Percentiles rank a stretch among this genome's conserved stretches.
Evolutionary conservation across 129 eudicot species (phyloP).

Genomic region (Helichrysum umbraculigerum): DNA sequence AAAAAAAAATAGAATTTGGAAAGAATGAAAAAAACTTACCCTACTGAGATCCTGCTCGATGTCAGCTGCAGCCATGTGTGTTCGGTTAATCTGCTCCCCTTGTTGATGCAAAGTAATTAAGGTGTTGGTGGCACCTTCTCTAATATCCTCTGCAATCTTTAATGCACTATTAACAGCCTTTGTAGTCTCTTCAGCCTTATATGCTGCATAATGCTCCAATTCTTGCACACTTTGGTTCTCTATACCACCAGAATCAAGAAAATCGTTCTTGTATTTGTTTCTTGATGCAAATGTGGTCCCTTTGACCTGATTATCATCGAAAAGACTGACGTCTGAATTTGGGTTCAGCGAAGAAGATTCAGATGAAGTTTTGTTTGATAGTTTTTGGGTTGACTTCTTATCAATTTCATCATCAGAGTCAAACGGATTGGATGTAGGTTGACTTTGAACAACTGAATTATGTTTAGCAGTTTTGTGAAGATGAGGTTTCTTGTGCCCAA

Average conservation of each 20-base stretch:
- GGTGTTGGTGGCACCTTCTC: slow-evolving; percentile 89
- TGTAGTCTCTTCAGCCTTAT: slow-evolving; percentile 94
- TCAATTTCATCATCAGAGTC: slow-evolving; percentile 76
- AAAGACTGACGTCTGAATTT: slow-evolving; percentile 45
- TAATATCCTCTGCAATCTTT: slow-evolving; percentile 87
- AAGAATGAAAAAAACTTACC: slow-evolving; percentile 46
- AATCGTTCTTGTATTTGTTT: slow-evolving; percentile 82
- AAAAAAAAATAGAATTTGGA: slow-evolving; percentile 6
- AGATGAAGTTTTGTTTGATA: slow-evolving; percentile 47
- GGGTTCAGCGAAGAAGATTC: slow-evolving; percentile 43
- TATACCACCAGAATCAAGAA: slow-evolving; percentile 78
- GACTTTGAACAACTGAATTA: slow-evolving; percentile 40
- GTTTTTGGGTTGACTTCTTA: slow-evolving; percentile 42
- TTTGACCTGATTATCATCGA: slow-evolving; percentile 56
- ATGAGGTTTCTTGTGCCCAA: slow-evolving; percentile 63
- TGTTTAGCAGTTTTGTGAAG: slow-evolving; percentile 52
- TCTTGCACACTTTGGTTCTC: slow-evolving; percentile 78
- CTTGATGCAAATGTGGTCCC: slow-evolving; percentile 45
- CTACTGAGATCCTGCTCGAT: slow-evolving; percentile 90
- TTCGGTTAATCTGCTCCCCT: slow-evolving; percentile 90
- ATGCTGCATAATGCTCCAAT: slow-evolving; percentile 75
- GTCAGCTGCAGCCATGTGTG: slow-evolving; percentile 83
- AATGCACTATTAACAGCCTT: slow-evolving; percentile 66
- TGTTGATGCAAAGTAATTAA: slow-evolving; percentile 86
- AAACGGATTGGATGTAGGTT: slow-evolving; percentile 61